These are phyloP conservation scores for Colletotrichum gloeosporioides DNA, from an alignment of 2,329 filamentous ascomycete genomes.

Conservation along the genomic window DNA sequence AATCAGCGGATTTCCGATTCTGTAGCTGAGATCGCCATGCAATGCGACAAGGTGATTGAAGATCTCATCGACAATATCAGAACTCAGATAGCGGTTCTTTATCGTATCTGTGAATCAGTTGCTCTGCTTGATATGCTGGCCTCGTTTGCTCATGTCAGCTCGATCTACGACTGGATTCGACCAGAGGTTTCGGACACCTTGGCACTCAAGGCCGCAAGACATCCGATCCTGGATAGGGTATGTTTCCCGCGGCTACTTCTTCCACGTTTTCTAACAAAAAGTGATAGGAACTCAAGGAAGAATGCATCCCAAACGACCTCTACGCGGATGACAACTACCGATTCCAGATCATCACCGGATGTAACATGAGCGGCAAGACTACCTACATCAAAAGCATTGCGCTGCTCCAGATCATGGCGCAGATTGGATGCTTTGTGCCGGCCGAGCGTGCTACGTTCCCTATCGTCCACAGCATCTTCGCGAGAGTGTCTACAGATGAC, in stretches of 20 bases:
- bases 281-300: constrained; percentile 37
- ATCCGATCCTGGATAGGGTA: constrained; percentile 79
- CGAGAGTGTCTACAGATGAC: constrained; percentile 85
- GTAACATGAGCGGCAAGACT: constrained; percentile 98
- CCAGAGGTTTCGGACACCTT: constrained; percentile 73
- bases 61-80: constrained; percentile 76
- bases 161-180: constrained; percentile 62
- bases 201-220: constrained; percentile 75
- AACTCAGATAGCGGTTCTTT: constrained; percentile 73
- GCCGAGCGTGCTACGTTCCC: constrained; percentile 84
- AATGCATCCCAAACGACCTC: constrained; percentile 88
- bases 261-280: background rate
- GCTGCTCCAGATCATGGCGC: constrained; percentile 89
- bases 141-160: constrained; percentile 77
- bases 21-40: constrained; percentile 81
- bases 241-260: background rate
- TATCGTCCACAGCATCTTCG: constrained; percentile 83
- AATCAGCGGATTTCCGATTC: constrained; percentile 80
- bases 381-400: constrained; percentile 91
- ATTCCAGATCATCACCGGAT: constrained; percentile 93
- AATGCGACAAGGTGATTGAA: constrained; percentile 81
- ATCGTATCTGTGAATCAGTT: constrained; percentile 85
- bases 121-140: constrained; percentile 86
- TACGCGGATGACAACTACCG: constrained; percentile 81
- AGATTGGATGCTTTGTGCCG: constrained; percentile 90